phyloP scores from a whole-genome alignment of 441 rosid genomes.

The Biscutella laevigata region DNA sequence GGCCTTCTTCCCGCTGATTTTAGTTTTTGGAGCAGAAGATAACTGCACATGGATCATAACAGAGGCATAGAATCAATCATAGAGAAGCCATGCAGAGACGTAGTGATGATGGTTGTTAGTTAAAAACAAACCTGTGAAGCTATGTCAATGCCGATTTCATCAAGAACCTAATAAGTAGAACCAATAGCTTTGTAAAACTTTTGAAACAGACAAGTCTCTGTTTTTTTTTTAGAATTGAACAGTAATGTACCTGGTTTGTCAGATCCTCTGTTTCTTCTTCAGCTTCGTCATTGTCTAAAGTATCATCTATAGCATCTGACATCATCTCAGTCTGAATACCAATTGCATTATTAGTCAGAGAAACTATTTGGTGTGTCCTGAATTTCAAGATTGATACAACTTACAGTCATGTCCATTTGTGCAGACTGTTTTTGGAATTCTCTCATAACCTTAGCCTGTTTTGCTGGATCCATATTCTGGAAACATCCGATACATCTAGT shows the following conservation, averaged over 20 bases:
- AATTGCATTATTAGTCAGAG: slow-evolving; percentile 7
- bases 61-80: slow-evolving; percentile 6
- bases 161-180: slow-evolving; percentile 57
- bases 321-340: slow-evolving; percentile 78
- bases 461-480: slow-evolving; percentile 88
- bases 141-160: slow-evolving; percentile 86
- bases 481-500: slow-evolving; percentile 16
- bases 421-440: slow-evolving; percentile 91
- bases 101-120: background rate
- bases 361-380: background rate
- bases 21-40: slow-evolving; percentile 73
- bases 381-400: slow-evolving; percentile 22
- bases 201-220: background rate
- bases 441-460: slow-evolving; percentile 63
- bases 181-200: background rate
- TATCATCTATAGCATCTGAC: slow-evolving; percentile 83
- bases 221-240: background rate
- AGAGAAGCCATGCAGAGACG: background rate
- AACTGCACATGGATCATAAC: slow-evolving; percentile 35
- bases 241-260: slow-evolving; percentile 67
- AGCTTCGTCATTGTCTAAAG: slow-evolving; percentile 83
- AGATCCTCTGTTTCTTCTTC: slow-evolving; percentile 93
- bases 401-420: slow-evolving; percentile 91
- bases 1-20: slow-evolving; percentile 55
- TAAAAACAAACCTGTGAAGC: slow-evolving; percentile 71